These are phyloP conservation scores for Cutaneotrichosporon cavernicola DNA, from an alignment of 1,284 basidiomycete species.

Conservation along the genomic window DNA sequence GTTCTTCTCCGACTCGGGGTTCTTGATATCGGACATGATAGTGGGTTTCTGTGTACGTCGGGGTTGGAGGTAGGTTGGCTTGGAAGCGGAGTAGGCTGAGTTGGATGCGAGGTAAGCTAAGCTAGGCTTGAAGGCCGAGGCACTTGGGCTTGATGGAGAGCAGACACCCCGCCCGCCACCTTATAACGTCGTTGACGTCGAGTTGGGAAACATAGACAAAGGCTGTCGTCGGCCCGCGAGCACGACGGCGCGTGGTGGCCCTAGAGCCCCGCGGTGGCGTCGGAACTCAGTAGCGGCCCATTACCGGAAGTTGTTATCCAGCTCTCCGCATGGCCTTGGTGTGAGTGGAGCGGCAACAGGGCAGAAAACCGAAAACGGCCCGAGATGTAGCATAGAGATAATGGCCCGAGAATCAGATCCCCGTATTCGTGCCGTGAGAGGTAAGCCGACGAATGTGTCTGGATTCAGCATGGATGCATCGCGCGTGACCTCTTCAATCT, in stretches of 20 bases:
- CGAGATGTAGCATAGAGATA: not conserved
- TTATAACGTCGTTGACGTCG: not conserved
- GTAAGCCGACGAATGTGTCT: not conserved
- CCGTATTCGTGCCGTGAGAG: not conserved
- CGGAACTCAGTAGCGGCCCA: not conserved
- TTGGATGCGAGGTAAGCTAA: not conserved
- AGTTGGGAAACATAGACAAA: not conserved
- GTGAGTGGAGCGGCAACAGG: not conserved
- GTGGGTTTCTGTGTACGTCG: not conserved
- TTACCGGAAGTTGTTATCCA: not conserved
- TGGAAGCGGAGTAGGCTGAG: not conserved
- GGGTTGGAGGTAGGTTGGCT: not conserved
- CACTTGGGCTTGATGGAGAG: not conserved
- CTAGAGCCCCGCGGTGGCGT: not conserved
- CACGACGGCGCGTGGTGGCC: not conserved
- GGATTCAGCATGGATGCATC: not conserved
- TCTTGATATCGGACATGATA: not conserved
- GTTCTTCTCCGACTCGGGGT: constrained; percentile 1
- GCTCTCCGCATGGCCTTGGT: not conserved
- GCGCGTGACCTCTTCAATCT: not conserved
- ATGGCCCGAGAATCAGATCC: not conserved
- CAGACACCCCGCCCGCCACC: not conserved
- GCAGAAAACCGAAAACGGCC: not conserved
- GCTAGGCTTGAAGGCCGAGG: too few species aligned
- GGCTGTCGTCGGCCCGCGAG: not conserved